phyloP scores from a whole-genome alignment of 768 basidiomycete genomes.

The Pisolithus microcarpus region DNA sequence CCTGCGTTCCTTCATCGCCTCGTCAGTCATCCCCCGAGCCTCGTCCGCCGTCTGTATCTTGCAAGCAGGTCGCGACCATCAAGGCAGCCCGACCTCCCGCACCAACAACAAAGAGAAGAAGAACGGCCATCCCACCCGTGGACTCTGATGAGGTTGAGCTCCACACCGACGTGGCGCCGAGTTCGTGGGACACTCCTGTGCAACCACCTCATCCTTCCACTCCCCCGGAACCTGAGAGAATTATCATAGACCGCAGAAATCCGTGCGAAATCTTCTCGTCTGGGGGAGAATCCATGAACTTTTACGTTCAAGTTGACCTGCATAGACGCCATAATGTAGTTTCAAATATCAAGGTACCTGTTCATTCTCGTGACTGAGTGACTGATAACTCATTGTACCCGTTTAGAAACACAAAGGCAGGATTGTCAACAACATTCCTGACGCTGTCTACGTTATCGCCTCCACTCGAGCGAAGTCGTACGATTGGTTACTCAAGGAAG shows the following conservation, averaged over 20 bases:
- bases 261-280: slow-evolving; percentile 37
- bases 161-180: slow-evolving; percentile 11
- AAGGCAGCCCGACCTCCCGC: slow-evolving; percentile 15
- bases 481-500: slow-evolving; percentile 36
- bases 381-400: background rate
- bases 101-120: slow-evolving; percentile 25
- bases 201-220: slow-evolving; percentile 10
- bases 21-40: slow-evolving; percentile 4
- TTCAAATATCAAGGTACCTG: slow-evolving; percentile 52
- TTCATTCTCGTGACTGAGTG: background rate
- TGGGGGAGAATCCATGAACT: slow-evolving; percentile 37
- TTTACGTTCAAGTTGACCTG: slow-evolving; percentile 66
- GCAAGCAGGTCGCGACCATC: slow-evolving; percentile 15
- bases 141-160: slow-evolving; percentile 13
- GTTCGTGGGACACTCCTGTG: slow-evolving; percentile 5
- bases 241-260: slow-evolving; percentile 13
- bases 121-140: slow-evolving; percentile 12
- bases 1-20: slow-evolving; percentile 2
- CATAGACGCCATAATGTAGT: slow-evolving; percentile 45
- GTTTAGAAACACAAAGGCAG: slow-evolving; percentile 59
- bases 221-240: slow-evolving; percentile 8
- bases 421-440: slow-evolving; percentile 44
- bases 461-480: slow-evolving; percentile 46
- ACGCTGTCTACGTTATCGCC: slow-evolving; percentile 58
- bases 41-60: slow-evolving; percentile 9